Conservation (phyloP, 1,284 basidiomycete genomes). For the Ceraceosorus guamensis region DNA sequence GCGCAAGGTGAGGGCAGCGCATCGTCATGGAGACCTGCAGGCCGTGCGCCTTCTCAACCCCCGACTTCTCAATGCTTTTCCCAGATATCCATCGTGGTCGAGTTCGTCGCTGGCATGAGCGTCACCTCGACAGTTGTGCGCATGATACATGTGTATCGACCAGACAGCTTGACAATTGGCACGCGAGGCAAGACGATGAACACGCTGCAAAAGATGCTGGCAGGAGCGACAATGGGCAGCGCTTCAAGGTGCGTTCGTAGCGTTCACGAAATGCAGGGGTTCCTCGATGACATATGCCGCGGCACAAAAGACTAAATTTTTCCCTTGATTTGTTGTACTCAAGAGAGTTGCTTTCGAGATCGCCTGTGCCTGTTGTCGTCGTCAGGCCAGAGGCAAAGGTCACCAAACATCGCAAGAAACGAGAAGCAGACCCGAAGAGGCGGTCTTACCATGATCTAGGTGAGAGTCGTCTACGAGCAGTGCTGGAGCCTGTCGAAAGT, state of each 20-base stretch:
- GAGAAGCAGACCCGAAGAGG: slow-evolving; percentile 42
- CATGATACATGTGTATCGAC: slow-evolving; percentile 85
- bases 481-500: too few species aligned
- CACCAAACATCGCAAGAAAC: slow-evolving; percentile 43
- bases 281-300: not conserved
- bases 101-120: slow-evolving; percentile 77
- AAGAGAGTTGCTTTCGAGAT: slow-evolving; percentile 36
- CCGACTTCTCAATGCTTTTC: not conserved
- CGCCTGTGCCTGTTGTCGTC: slow-evolving; percentile 47
- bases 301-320: not conserved
- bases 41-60: slow-evolving; percentile 6
- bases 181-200: slow-evolving; percentile 60
- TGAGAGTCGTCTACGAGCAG: not conserved
- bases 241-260: slow-evolving; percentile 17
- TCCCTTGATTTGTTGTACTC: not conserved
- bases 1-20: slow-evolving; percentile 56
- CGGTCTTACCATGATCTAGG: slow-evolving; percentile 40
- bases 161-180: slow-evolving; percentile 88
- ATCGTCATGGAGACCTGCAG: too few species aligned
- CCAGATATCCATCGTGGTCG: slow-evolving; percentile 81
- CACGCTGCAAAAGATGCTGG: slow-evolving; percentile 45
- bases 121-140: slow-evolving; percentile 69
- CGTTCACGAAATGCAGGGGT: not conserved
- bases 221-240: slow-evolving; percentile 39
- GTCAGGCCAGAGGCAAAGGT: slow-evolving; percentile 45